Conservation (phyloP, 306 rosid genomes). For the Cicer cuneatum region DNA sequence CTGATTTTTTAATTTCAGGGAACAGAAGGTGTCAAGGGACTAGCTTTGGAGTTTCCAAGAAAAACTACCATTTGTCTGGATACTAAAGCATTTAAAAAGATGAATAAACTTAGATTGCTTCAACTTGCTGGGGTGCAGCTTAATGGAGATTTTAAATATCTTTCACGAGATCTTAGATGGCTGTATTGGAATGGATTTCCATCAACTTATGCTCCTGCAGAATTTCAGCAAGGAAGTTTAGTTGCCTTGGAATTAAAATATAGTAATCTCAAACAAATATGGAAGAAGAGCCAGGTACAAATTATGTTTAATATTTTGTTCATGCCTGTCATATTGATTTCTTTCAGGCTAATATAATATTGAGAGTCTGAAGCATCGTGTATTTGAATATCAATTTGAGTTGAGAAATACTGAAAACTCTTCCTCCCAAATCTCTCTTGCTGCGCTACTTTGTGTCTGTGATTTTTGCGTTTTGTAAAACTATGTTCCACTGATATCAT, state of each 20-base stretch:
- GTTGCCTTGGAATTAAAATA: constrained; percentile 31
- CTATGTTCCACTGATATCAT: too few relatives aligned
- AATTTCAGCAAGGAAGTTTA: not conserved
- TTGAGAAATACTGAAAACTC: too few relatives aligned
- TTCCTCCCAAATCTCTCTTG: too few relatives aligned
- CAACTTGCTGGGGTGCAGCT: constrained; percentile 15
- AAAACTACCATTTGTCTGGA: not conserved
- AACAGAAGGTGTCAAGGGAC: constrained; percentile 37
- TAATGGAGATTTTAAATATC: not conserved
- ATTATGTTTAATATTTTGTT: not conserved
- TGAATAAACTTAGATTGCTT: constrained; percentile 41
- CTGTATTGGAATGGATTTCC: constrained; percentile 24
- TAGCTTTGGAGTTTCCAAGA: constrained; percentile 10
- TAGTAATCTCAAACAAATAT: not conserved
- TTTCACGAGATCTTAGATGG: constrained; percentile 9
- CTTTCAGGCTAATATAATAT: too few relatives aligned
- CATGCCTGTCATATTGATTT: too few relatives aligned
- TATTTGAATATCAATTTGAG: too few relatives aligned
- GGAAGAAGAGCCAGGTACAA: constrained; percentile 17
- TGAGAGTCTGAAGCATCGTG: too few relatives aligned
- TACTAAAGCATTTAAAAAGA: constrained; percentile 1
- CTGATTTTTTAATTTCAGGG: not conserved
- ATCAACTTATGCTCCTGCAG: not conserved
- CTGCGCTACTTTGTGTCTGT: too few relatives aligned
- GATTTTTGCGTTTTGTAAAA: too few relatives aligned